phyloP scores from a whole-genome alignment of 257 asterid genomes.

The Plectranthus barbatus region DNA sequence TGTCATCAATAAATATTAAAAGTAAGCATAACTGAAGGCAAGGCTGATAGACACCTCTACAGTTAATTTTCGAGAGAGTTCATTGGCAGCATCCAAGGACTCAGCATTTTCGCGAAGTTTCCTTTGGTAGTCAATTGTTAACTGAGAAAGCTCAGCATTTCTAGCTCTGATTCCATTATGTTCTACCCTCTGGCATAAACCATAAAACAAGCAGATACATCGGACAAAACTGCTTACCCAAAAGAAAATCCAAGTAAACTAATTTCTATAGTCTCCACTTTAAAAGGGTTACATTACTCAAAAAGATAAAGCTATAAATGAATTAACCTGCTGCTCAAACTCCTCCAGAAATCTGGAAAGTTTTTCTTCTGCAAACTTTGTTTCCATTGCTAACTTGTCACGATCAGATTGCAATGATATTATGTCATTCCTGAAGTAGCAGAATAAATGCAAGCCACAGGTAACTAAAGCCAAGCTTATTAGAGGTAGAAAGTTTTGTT shows the following conservation, averaged over 20 bases:
- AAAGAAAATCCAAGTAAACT: neutral
- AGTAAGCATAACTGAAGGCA: neutral
- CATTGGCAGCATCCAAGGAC: slow-evolving; percentile 54
- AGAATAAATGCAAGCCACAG: neutral
- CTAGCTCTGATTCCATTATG: slow-evolving; percentile 55
- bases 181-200: slow-evolving; percentile 58
- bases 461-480: too few relatives aligned
- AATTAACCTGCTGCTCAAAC: slow-evolving; percentile 69
- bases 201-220: neutral
- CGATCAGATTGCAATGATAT: slow-evolving; percentile 63
- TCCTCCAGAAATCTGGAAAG: slow-evolving; percentile 72
- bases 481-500: too few relatives aligned
- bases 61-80: slow-evolving; percentile 50
- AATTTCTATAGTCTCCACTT: neutral
- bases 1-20: neutral
- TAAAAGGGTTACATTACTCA: too few relatives aligned
- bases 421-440: slow-evolving; percentile 44
- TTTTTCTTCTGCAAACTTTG: slow-evolving; percentile 62
- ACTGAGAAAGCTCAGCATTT: slow-evolving; percentile 80
- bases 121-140: slow-evolving; percentile 70
- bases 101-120: slow-evolving; percentile 83
- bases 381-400: slow-evolving; percentile 70
- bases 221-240: neutral
- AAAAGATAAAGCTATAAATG: neutral
- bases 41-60: slow-evolving; percentile 64